Conservation (phyloP, 2,329 filamentous ascomycete species). For the Geosmithia putterillii region DNA sequence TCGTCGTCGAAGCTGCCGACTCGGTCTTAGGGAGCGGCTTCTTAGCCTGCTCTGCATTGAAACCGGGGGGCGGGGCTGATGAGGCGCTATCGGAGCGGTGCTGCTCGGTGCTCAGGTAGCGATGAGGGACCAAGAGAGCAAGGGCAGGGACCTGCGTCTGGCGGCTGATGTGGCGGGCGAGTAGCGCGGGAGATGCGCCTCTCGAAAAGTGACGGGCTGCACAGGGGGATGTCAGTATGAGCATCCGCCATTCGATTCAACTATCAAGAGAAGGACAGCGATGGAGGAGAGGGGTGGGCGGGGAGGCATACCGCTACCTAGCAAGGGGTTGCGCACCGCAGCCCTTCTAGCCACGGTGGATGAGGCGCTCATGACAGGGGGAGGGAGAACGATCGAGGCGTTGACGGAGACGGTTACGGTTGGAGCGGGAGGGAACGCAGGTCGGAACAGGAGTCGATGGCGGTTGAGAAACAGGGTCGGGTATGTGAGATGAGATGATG, state of each 20-base stretch:
- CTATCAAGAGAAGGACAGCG: constrained; percentile 1
- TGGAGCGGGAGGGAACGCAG: not conserved
- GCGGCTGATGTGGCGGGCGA: constrained; percentile 32
- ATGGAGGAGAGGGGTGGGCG: constrained; percentile 5
- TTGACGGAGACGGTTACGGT: too few species aligned
- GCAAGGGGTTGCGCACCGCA: constrained; percentile 37
- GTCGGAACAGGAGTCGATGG: not conserved
- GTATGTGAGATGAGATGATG: not conserved
- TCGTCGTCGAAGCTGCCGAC: constrained; percentile 15
- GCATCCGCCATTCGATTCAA: not conserved
- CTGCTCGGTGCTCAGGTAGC: constrained; percentile 46
- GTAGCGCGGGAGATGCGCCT: constrained; percentile 30
- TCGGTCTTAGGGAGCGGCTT: constrained; percentile 59
- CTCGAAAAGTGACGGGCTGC: constrained; percentile 34
- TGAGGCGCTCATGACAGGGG: constrained; percentile 39
- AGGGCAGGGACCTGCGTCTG: constrained; percentile 36
- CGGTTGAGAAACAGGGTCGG: not conserved
- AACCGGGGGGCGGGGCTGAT: constrained; percentile 70
- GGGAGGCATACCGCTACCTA: constrained; percentile 30
- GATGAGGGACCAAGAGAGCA: constrained; percentile 43
- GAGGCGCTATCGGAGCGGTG: constrained; percentile 37
- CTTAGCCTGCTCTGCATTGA: constrained; percentile 82
- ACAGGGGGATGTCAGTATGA: constrained; percentile 11
- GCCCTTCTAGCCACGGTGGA: constrained; percentile 42
- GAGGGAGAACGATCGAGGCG: not conserved